Conservation (phyloP, 1,139 yeast genomes). For the Suhomyces coccinellae region DNA sequence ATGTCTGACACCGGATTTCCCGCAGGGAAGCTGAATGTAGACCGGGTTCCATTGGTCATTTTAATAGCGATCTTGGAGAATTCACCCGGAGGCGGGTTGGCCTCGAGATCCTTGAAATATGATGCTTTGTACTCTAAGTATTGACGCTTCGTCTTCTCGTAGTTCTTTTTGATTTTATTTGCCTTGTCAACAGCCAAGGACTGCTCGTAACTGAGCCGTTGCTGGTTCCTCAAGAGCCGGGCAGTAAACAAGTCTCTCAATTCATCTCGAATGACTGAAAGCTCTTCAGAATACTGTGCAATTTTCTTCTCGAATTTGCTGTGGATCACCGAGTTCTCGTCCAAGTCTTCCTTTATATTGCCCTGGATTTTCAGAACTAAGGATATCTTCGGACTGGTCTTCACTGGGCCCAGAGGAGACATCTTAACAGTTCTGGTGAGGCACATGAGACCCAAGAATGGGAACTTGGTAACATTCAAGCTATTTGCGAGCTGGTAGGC, state of each 20-base stretch:
- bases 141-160: constrained; percentile 27
- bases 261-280: constrained; percentile 59
- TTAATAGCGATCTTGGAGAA: constrained; percentile 58
- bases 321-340: constrained; percentile 28
- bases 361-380: constrained; percentile 73
- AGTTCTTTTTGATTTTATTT: constrained; percentile 30
- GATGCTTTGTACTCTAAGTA: constrained; percentile 49
- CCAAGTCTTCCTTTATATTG: constrained; percentile 39
- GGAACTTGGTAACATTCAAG: constrained; percentile 71
- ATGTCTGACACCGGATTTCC: constrained; percentile 51
- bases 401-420: constrained; percentile 59
- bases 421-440: constrained; percentile 55
- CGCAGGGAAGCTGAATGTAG: constrained; percentile 51
- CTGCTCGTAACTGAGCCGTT: constrained; percentile 74
- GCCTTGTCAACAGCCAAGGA: constrained; percentile 60
- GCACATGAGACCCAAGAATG: constrained; percentile 72
- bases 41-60: constrained; percentile 50
- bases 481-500: constrained; percentile 82
- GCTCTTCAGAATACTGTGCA: constrained; percentile 60
- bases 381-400: constrained; percentile 56
- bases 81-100: constrained; percentile 2
- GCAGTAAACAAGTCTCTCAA: constrained; percentile 60
- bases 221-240: constrained; percentile 66
- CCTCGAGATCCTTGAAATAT: constrained; percentile 30
- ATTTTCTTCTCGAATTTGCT: constrained; percentile 44